Base-by-base conservation (phyloP, 192 early-diverging fungal species). In the Coemansia sp. region DNA sequence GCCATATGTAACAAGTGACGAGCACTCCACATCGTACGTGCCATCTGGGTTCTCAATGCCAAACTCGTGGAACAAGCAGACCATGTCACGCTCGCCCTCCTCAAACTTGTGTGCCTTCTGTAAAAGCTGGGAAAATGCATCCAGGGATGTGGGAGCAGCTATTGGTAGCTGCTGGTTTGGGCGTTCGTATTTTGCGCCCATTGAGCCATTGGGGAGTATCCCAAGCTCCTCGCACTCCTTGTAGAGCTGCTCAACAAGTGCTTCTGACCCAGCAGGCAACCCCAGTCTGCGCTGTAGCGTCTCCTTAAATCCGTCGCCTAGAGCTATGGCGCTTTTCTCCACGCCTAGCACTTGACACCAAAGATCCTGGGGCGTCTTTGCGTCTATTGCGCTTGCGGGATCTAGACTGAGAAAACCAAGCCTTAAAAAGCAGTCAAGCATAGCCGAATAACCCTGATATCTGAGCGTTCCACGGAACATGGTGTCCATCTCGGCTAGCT, bases 401-500 rank as follows among this genome's bases (percentile, higher is more conserved):
- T 85, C 76, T 11, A 86, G 85, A 46, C 86, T 86, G 46, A 98
- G 83, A 20, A 97, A 84, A 4, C 95, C 95, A 41, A 97, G 82
- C 46, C 84, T 81, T n/a, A 86, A 75, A 68, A 97, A 87, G 5
- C 87, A 85, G 67, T 90, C 85, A 79, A 98, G 92, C 44, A 99
- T 78, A 65, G 95, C 94, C 5, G 91, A 87, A 76, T 92, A 99
- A 0, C 97, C 97, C 78, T 89, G 85, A 79, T 92, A 99, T 64
- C 97, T 81, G 40, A 99, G 79, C 0, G 97, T 98, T 39, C 97
- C 97, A 60, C 97, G 85, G 81, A 99, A 94, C 91, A 99, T 96
- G 48, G 93, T 94, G 46, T 92, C 87, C 75, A 96, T 81, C 10
- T 87, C 74, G 12, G 87, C 81, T 10, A 89, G 85, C 11, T 90